Conservation (phyloP, 2,329 filamentous ascomycete species). For the Escovopsis weberi region DNA sequence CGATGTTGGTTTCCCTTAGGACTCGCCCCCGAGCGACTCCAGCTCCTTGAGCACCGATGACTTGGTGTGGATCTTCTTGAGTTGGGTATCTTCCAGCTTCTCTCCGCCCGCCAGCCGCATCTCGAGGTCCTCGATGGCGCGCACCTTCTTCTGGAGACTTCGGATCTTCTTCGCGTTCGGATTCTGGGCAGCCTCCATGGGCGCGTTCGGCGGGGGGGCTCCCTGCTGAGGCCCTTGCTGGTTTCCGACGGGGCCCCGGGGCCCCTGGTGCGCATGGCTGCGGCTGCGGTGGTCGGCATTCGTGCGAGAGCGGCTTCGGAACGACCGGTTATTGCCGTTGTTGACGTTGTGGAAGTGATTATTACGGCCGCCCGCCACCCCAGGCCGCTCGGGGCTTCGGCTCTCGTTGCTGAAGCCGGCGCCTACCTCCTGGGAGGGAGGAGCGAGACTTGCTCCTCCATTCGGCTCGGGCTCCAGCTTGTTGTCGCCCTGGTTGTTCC, state of each 20-base stretch:
- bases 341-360: slow-evolving; percentile 7
- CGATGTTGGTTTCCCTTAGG: slow-evolving; percentile 5
- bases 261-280: slow-evolving; percentile 33
- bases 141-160: slow-evolving; percentile 89
- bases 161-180: slow-evolving; percentile 91
- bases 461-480: slow-evolving; percentile 32
- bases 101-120: slow-evolving; percentile 90
- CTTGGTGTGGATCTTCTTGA: slow-evolving; percentile 96
- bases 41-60: slow-evolving; percentile 72
- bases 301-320: slow-evolving; percentile 43
- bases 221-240: slow-evolving; percentile 3
- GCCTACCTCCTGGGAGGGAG: slow-evolving; percentile 25
- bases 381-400: slow-evolving; percentile 54
- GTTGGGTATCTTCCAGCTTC: slow-evolving; percentile 94
- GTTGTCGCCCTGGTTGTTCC: slow-evolving; percentile 64
- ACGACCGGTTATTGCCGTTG: slow-evolving; percentile 23
- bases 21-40: slow-evolving; percentile 34
- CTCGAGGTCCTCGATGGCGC: slow-evolving; percentile 94
- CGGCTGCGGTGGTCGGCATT: slow-evolving; percentile 37
- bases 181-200: slow-evolving; percentile 25
- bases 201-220: slow-evolving; percentile 4
- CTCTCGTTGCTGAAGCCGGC: slow-evolving; percentile 33
- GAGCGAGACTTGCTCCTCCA: slow-evolving; percentile 32
- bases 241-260: slow-evolving; percentile 13
- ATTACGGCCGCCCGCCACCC: slow-evolving; percentile 18